These are phyloP conservation scores for Amanita molliuscula DNA, from an alignment of 768 basidiomycete species.

Conservation along the genomic window DNA sequence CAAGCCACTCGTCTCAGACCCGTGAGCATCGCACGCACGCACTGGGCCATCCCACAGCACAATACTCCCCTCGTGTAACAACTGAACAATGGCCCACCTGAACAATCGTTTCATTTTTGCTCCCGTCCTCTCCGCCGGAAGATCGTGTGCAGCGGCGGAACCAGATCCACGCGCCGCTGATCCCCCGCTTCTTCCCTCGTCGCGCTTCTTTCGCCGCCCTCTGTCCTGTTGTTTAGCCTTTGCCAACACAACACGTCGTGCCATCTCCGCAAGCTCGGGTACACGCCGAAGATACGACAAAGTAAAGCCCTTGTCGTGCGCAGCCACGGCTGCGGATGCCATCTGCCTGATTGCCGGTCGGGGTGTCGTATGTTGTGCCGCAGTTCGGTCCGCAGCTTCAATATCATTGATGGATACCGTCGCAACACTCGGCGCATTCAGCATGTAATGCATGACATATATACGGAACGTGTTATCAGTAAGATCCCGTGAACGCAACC, in stretches of 20 bases:
- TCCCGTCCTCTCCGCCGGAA: constrained; percentile 17
- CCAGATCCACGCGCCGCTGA: constrained; percentile 7
- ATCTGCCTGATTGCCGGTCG: background rate
- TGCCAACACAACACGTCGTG: constrained; percentile 51
- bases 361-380: constrained; percentile 8
- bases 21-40: constrained; percentile 19
- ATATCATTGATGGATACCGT: constrained; percentile 10
- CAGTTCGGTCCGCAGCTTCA: constrained; percentile 7
- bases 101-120: constrained; percentile 62
- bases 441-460: constrained; percentile 76
- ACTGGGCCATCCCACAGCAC: constrained; percentile 63
- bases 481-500: constrained; percentile 55
- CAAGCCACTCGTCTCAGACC: constrained; percentile 21
- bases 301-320: constrained; percentile 40
- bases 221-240: constrained; percentile 45
- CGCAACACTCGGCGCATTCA: constrained; percentile 29
- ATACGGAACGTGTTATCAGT: constrained; percentile 64
- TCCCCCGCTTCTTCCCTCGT: constrained; percentile 16
- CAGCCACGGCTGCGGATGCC: constrained; percentile 17
- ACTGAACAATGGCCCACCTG: constrained; percentile 48
- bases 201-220: constrained; percentile 34
- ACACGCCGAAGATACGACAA: constrained; percentile 70
- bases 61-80: constrained; percentile 65
- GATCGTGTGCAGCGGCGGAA: background rate
- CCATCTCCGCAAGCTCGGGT: constrained; percentile 58